These are phyloP conservation scores for Fusarium duplospermum DNA, from an alignment of 2,329 filamentous ascomycete species.

Conservation along the genomic window DNA sequence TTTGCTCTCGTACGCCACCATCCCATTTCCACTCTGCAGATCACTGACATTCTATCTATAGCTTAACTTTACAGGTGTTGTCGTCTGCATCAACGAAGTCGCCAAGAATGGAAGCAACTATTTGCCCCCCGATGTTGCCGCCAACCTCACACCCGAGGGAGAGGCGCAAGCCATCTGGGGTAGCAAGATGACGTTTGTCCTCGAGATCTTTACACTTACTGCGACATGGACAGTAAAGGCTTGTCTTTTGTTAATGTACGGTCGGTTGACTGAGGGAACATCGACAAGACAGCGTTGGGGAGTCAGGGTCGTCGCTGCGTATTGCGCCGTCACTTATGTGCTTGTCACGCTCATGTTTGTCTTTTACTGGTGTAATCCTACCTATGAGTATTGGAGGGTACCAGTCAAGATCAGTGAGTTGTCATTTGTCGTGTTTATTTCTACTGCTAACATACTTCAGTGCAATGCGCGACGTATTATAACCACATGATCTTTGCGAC, in stretches of 20 bases:
- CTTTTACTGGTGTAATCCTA: constrained; percentile 65
- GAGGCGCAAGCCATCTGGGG: constrained; percentile 58
- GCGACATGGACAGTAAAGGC: constrained; percentile 65
- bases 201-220: constrained; percentile 64
- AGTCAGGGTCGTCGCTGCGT: constrained; percentile 57
- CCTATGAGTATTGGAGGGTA: constrained; percentile 63
- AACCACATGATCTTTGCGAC: constrained; percentile 60
- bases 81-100: constrained; percentile 56
- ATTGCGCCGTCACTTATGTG: constrained; percentile 58
- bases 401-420: constrained; percentile 52
- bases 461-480: constrained; percentile 59
- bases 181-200: constrained; percentile 65
- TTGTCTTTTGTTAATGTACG: constrained; percentile 64
- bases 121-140: constrained; percentile 50
- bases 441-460: constrained; percentile 30
- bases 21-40: background rate
- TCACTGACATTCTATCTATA: constrained; percentile 22
- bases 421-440: background rate
- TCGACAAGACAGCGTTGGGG: constrained; percentile 48
- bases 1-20: constrained; percentile 54
- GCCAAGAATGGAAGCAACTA: constrained; percentile 59
- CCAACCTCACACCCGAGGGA: constrained; percentile 58
- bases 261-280: constrained; percentile 58
- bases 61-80: constrained; percentile 54
- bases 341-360: constrained; percentile 63